Evolutionary conservation across 768 basidiomycete genomes (phyloP), one percentile per base, ranked within the genome.

Genomic region (Lactarius hengduanensis): DNA sequence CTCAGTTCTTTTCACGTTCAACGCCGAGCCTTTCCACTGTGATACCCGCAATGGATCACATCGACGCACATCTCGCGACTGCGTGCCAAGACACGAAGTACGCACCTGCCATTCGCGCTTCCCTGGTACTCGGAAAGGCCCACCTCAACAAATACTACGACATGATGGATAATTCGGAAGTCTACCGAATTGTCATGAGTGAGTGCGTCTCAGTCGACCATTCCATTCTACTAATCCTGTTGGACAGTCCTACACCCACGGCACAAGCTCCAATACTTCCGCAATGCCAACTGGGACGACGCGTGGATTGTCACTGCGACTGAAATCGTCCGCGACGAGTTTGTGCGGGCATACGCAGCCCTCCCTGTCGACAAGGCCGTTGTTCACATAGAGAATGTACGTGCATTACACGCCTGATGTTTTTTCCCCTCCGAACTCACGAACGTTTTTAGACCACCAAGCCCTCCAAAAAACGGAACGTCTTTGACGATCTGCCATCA

Each of bases 251-350:
- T 79, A 13, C 76, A 79, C 65, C 78, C 77, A 2, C 63, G 65
- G 0, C 71, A 77, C 72, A 79, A 79, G 69, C 72, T 78, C 4
- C 61, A 65, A 20, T 80, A 80, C 64, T 78, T 80, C 65, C 64
- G 70, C n/a, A 64, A 65, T 1, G 66, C 70, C 3, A 57, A 67
- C 2, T 79, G 79, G 79, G 64, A 71, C 6, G 22, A 63, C 0
- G 61, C 64, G 4, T 80, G 77, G 77, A 75, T 79, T 26, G 41
- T 68, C 0, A 71, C 67, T 0, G 75, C 77, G 2, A 41, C 69
- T 36, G 63, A 68, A 4, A 26, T 26, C 1, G 26, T 26, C 26
- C 26, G 1, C 26, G 26, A 26, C 26, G 1, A 26, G 26, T 26
- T 62, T 43, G 16, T 70, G 7, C 41, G 11, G 2, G 63, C 59